Base-by-base conservation (phyloP, 257 asterid genomes). In the Mentha longifolia region DNA sequence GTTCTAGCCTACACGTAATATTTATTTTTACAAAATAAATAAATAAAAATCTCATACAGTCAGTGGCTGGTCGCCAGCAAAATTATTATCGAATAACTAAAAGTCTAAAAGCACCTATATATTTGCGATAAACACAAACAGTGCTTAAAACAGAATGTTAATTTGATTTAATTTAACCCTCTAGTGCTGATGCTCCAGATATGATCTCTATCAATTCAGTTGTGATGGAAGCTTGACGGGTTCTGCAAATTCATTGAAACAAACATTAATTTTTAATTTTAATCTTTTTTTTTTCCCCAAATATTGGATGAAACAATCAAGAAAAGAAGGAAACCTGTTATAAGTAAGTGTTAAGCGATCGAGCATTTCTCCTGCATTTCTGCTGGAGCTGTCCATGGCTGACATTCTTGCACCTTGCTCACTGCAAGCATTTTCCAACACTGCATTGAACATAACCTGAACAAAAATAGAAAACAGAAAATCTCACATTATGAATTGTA, bases 371-470 rank as follows among this genome's bases (percentile, higher is more conserved):
- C 99, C 99, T 42, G 98, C 99, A 77, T 95, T 95, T 78, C 97
- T 85, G 84, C 98, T 95, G 77, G 99, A 95, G 80, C 99, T 95
- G 72, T 95, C 99, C 99, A 95, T 95, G 11, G 99, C 98, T 72
- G 97, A 92, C 99, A 95, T 95, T 80, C 98, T 85, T 50, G 99
- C 98, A 66, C 98, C 99, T 78, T 90, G 98, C 84, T 93, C 97
- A 82, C 98, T 91, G 85, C 98, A 92, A 74, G 99, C 99, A 66
- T 95, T 92, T 83, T 95, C 99, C 81, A 92, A 49, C 61, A 88
- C 90, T 0, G 96, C 97, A 74, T 88, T 95, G 95, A 88, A 95
- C 92, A 95, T 46, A 33, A 91, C 95, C 98, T 93, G 85, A 70
- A 39, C 63, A 52, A 15, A 49, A 49, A 47, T 0, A 4, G 4